These are phyloP conservation scores for Metarhizium guizhouense DNA, from an alignment of 2,329 filamentous ascomycete species.

Conservation along the genomic window DNA sequence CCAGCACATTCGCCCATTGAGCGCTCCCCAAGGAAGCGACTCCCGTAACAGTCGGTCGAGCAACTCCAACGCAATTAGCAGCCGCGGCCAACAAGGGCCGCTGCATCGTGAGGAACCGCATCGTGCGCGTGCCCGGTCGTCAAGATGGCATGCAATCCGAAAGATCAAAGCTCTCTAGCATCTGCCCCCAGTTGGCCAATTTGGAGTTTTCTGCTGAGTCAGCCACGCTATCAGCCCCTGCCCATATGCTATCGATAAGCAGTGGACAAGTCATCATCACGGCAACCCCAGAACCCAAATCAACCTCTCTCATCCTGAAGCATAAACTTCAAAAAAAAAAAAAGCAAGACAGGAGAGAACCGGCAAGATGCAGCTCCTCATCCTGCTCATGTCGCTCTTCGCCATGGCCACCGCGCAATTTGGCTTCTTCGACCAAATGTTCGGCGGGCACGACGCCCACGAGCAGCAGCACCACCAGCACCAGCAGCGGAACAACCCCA, in stretches of 20 bases:
- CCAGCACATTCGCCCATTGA: constrained; percentile 30
- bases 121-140: constrained; percentile 15
- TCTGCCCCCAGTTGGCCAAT: background rate
- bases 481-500: constrained; percentile 64
- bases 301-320: background rate
- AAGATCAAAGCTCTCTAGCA: background rate
- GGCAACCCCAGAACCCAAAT: background rate
- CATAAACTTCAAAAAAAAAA: background rate
- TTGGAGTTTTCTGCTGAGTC: constrained; percentile 6
- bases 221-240: background rate
- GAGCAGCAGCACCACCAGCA: constrained; percentile 40
- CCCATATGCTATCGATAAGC: constrained; percentile 12
- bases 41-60: background rate
- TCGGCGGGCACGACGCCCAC: constrained; percentile 49
- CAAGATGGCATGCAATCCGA: background rate
- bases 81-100: constrained; percentile 35
- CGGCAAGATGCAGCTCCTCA: constrained; percentile 21
- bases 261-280: constrained; percentile 12
- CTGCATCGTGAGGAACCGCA: constrained; percentile 39
- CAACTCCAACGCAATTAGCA: background rate
- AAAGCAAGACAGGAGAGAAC: background rate
- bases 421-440: constrained; percentile 97
- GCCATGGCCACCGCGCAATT: constrained; percentile 68
- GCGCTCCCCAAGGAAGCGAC: constrained; percentile 2
- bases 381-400: constrained; percentile 50